These are phyloP conservation scores for Haberlea rhodopensis DNA, from an alignment of 257 asterid species.

Conservation along the genomic window DNA sequence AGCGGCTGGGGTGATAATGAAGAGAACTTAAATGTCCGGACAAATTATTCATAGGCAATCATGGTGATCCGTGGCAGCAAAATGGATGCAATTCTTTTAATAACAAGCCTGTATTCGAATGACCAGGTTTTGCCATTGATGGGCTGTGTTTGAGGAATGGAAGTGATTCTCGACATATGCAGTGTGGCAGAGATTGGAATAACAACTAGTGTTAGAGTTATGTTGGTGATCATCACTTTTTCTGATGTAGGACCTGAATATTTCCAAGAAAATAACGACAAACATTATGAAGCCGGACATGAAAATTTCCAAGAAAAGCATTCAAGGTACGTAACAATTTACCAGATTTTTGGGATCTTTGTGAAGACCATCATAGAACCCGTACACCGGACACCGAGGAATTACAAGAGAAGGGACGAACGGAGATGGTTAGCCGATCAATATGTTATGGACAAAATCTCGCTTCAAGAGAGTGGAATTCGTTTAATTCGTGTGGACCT, in stretches of 20 bases:
- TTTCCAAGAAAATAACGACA: not conserved
- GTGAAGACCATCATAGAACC: slow-evolving; percentile 17
- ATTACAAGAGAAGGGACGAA: slow-evolving; percentile 22
- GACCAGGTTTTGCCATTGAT: slow-evolving; percentile 27
- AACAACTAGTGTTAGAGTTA: not conserved
- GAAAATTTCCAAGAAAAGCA: not conserved
- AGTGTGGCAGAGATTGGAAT: slow-evolving; percentile 26
- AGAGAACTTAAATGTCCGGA: slow-evolving; percentile 30
- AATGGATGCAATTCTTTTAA: slow-evolving; percentile 28
- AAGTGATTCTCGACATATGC: not conserved
- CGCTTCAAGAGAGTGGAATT: slow-evolving; percentile 29
- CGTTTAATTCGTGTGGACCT: slow-evolving; percentile 24
- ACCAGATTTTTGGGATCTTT: slow-evolving; percentile 18
- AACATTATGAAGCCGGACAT: not conserved
- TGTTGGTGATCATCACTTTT: not conserved
- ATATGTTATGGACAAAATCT: slow-evolving; percentile 4
- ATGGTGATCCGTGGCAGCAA: slow-evolving; percentile 30
- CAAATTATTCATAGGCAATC: slow-evolving; percentile 29
- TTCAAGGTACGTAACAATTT: slow-evolving; percentile 9
- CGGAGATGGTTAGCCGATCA: slow-evolving; percentile 17
- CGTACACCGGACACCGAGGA: slow-evolving; percentile 9
- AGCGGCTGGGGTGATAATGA: slow-evolving; percentile 70
- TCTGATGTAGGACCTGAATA: not conserved
- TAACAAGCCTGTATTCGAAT: slow-evolving; percentile 31
- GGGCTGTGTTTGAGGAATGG: slow-evolving; percentile 29